Percentiles rank a stretch among this genome's conserved stretches.
These are phyloP conservation scores for Cladosporium sphaerospermum DNA, from an alignment of 2,329 filamentous ascomycete genomes.

Conservation along the genomic window DNA sequence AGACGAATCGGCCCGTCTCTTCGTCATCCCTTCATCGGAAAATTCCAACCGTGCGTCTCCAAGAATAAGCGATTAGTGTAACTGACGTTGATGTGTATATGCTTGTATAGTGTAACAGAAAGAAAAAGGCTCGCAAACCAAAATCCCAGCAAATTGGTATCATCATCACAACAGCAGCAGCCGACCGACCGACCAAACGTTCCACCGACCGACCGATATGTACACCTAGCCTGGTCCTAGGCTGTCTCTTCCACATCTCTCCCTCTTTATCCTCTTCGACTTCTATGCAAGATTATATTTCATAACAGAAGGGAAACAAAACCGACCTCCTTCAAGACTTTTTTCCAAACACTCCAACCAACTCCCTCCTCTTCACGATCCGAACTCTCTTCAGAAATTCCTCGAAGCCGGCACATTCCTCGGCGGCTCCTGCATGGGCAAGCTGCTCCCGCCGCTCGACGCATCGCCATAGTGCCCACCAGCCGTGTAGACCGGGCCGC, in stretches of 20 bases:
- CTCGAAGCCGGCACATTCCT: constrained; percentile 12
- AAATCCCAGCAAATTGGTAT: background rate
- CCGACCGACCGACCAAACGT: background rate
- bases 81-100: background rate
- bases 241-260: background rate
- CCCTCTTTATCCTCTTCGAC: background rate
- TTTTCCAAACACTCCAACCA: background rate
- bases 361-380: background rate
- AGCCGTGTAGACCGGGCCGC: constrained; percentile 27
- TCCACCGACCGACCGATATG: background rate
- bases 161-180: background rate
- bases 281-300: background rate
- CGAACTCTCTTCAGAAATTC: constrained; percentile 16
- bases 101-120: background rate
- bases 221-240: background rate
- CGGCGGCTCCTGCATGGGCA: constrained; percentile 16
- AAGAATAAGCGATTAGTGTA: too few relatives aligned
- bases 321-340: background rate
- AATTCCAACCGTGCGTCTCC: too few relatives aligned
- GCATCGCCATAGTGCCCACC: constrained; percentile 18
- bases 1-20: too few relatives aligned
- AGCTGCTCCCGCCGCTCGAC: constrained; percentile 16
- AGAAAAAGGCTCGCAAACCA: background rate
- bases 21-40: too few relatives aligned
- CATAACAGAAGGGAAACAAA: background rate